Evolutionary conservation across 495 filamentous ascomycete genomes (phyloP).

Genomic region (Xylaria scruposa): DNA sequence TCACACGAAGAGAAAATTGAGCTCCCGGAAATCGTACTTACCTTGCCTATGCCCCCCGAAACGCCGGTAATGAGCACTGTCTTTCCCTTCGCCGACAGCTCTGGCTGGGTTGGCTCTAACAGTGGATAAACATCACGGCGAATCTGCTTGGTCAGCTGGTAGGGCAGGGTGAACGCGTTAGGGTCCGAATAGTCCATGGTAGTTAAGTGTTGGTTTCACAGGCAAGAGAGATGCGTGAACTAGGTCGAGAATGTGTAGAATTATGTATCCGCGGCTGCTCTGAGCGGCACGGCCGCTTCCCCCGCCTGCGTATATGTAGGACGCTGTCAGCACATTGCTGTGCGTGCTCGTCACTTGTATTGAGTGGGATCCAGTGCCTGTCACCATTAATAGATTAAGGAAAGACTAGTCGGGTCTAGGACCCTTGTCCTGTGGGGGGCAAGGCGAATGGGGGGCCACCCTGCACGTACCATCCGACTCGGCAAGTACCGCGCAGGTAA

Average conservation of each 20-base stretch:
- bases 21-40: constrained; percentile 14
- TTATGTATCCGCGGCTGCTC: background rate
- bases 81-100: constrained; percentile 45
- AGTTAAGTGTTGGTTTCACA: constrained; percentile 11
- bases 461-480: too few species aligned
- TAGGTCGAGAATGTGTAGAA: constrained; percentile 11
- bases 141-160: constrained; percentile 34
- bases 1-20: constrained; percentile 2
- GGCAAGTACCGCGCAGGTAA: too few species aligned
- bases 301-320: background rate
- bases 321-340: too few species aligned
- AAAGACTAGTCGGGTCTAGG: too few species aligned
- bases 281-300: background rate
- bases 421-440: too few species aligned
- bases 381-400: too few species aligned
- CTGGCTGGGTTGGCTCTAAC: constrained; percentile 44
- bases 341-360: too few species aligned
- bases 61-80: constrained; percentile 52
- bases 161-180: constrained; percentile 31
- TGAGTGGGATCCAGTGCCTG: too few species aligned
- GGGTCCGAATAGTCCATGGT: constrained; percentile 32
- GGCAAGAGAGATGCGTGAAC: constrained; percentile 13
- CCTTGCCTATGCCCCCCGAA: constrained; percentile 45
- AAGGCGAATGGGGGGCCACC: too few species aligned
- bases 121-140: constrained; percentile 45